These are phyloP conservation scores for Trypanosoma brucei DNA, from an alignment of 208 protist species.

Conservation along the genomic window DNA sequence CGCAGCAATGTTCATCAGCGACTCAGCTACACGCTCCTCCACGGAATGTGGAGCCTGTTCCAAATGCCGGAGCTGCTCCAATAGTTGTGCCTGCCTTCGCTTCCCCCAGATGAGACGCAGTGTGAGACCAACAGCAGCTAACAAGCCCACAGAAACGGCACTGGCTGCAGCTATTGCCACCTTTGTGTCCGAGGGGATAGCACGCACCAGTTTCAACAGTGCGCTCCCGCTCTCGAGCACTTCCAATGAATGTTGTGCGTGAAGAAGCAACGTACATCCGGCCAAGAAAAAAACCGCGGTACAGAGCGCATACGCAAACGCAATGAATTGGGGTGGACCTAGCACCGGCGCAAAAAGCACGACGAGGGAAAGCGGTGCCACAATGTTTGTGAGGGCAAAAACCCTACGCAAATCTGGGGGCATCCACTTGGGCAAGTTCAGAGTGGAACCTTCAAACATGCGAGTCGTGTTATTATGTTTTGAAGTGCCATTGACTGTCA, in stretches of 20 bases:
- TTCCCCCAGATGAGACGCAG: neutral
- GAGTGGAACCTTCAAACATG: neutral
- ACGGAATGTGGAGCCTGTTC: conserved; percentile 8
- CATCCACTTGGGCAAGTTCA: conserved; percentile 9
- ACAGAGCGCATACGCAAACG: conserved; percentile 13
- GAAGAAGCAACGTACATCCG: conserved; percentile 3
- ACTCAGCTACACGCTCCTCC: conserved; percentile 16
- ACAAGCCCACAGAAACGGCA: neutral
- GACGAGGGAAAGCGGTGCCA: conserved; percentile 14
- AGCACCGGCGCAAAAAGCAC: conserved; percentile 10
- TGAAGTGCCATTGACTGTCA: neutral
- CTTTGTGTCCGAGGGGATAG: neutral
- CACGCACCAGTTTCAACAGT: conserved; percentile 1
- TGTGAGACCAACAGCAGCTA: conserved; percentile 4
- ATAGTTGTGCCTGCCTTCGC: conserved; percentile 1
- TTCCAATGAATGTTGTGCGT: neutral
- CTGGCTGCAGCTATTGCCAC: conserved; percentile 8
- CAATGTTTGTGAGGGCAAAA: conserved; percentile 23
- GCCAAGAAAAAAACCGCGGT: conserved; percentile 14
- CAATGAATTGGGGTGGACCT: conserved; percentile 8
- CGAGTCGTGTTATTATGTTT: neutral
- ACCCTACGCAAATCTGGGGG: conserved; percentile 18
- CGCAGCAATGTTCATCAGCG: neutral
- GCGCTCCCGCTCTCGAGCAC: neutral
- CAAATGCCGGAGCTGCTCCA: conserved; percentile 14